Evolutionary conservation across 306 rosid genomes (phyloP), one percentile per base, ranked within the genome.

Genomic region (Rubus idaeus): DNA sequence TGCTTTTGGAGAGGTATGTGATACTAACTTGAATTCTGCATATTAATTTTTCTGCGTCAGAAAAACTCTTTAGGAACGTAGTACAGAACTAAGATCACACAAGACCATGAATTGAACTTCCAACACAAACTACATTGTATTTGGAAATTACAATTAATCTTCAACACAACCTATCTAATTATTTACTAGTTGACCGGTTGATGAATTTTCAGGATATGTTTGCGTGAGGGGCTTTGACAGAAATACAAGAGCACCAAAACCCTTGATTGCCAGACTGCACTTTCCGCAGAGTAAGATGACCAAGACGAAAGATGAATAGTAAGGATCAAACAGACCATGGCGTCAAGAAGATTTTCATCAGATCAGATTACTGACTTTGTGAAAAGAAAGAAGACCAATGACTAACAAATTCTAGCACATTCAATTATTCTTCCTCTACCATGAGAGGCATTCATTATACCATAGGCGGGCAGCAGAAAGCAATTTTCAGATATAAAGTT

Each of bases 1-100:
- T 90, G 98, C 96, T 94, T 94, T 79, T 94, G 98, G 98, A 90
- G 91, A 91, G 98, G 98, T 91, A 90, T n/a, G 89, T 23, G 64
- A 49, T 26, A 70, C 77, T 21, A 67, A 56, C 70, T 70, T 81
- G 44, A 68, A 41, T 11, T 79, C 47, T 65, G 66, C 58, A 51
- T 80, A 64, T 21, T 47, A 52, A 61, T 75, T 49, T 65, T 46
- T 46, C 58, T 79, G 46, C 70, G 17, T 74, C 16, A 10, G 9
- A 35, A 57, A 49, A 74, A 14, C 68, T 74, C 18, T 14, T 8
- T 37, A 44, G 77, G 9, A 6, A 10, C 45, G 23, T n/a, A 73
- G 55, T 21, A 42, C 17, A 47, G 52, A 67, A 67, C 13, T 21
- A 56, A 42, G 14, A 73, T 13, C 11, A 42, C 26, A 56, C 23